phyloP scores from a whole-genome alignment of 257 asterid genomes.

The Avicennia marina region DNA sequence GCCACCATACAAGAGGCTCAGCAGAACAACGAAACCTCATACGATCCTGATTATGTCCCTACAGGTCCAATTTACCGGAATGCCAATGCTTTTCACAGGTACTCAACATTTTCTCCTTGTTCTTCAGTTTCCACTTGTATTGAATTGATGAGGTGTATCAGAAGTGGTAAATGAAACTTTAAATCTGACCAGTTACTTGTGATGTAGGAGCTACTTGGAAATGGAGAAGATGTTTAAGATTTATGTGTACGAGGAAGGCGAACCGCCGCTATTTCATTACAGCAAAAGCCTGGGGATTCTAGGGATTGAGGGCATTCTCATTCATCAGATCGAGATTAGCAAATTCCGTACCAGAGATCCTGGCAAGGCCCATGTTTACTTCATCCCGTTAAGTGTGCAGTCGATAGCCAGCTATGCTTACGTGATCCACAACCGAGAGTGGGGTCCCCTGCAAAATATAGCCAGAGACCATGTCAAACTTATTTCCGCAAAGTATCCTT shows the following conservation, averaged over 20 bases:
- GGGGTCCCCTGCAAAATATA: conserved; percentile 42
- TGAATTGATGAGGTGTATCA: neutral
- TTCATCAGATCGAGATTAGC: conserved; percentile 51
- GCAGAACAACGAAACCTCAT: conserved; percentile 27
- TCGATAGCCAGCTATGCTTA: conserved; percentile 38
- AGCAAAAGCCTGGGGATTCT: conserved; percentile 42
- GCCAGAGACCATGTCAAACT: conserved; percentile 39
- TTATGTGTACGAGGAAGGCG: conserved; percentile 57
- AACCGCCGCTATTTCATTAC: conserved; percentile 57
- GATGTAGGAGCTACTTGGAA: conserved; percentile 54
- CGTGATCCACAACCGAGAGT: conserved; percentile 31
- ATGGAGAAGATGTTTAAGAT: conserved; percentile 54
- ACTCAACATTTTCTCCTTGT: no score
- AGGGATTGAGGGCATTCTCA: conserved; percentile 50
- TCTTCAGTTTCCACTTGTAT: no score
- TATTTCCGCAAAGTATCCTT: conserved; percentile 41
- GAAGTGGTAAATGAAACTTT: neutral
- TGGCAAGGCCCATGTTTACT: conserved; percentile 31
- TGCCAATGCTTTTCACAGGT: conserved; percentile 46
- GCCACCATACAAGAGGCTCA: conserved; percentile 30
- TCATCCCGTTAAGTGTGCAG: conserved; percentile 41
- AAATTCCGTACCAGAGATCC: conserved; percentile 46
- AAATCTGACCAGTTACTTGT: neutral
- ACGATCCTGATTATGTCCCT: conserved; percentile 50
- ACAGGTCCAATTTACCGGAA: conserved; percentile 39